A percentile compares a stretch with the other conserved stretches of the same genome.
Conservation (phyloP, 805 yeast genomes). For the Torulaspora delbrueckii region DNA sequence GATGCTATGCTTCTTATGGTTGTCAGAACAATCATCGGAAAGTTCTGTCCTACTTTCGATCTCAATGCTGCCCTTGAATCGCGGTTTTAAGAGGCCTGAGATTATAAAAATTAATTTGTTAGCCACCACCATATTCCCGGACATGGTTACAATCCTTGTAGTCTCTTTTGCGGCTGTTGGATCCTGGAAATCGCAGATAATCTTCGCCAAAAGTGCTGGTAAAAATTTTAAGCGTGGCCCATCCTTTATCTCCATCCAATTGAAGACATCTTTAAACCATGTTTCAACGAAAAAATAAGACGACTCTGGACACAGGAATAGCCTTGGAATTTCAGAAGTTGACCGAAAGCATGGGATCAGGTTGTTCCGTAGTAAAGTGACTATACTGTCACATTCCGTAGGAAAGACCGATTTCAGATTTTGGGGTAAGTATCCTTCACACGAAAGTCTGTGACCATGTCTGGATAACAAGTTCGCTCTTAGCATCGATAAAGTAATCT, state of each 20-base stretch:
- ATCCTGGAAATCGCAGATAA: conserved; percentile 25
- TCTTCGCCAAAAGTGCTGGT: conserved; percentile 28
- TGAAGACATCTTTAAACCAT: conserved; percentile 40
- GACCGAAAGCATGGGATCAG: conserved; percentile 33
- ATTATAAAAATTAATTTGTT: conserved; percentile 52
- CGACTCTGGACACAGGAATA: conserved; percentile 34
- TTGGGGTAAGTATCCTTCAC: conserved; percentile 14
- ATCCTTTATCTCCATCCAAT: conserved; percentile 42
- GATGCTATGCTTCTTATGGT: conserved; percentile 3
- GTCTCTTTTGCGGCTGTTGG: conserved; percentile 29
- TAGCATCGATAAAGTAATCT: conserved; percentile 15
- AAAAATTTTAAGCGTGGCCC: conserved; percentile 35
- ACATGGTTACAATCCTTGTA: conserved; percentile 51
- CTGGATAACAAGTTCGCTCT: background rate
- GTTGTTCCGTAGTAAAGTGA: conserved; percentile 25
- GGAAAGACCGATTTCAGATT: conserved; percentile 17
- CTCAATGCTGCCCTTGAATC: conserved; percentile 18
- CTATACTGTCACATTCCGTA: conserved; percentile 25
- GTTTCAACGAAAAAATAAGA: conserved; percentile 29
- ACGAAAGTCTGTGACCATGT: background rate
- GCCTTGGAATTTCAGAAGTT: conserved; percentile 35
- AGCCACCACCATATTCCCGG: conserved; percentile 57
- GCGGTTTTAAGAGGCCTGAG: conserved; percentile 45
- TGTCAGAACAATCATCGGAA: background rate
- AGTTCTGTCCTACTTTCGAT: conserved; percentile 13